phyloP scores from a whole-genome alignment of 1,139 yeast genomes.

The Kurtzmaniella quercitrusa region DNA sequence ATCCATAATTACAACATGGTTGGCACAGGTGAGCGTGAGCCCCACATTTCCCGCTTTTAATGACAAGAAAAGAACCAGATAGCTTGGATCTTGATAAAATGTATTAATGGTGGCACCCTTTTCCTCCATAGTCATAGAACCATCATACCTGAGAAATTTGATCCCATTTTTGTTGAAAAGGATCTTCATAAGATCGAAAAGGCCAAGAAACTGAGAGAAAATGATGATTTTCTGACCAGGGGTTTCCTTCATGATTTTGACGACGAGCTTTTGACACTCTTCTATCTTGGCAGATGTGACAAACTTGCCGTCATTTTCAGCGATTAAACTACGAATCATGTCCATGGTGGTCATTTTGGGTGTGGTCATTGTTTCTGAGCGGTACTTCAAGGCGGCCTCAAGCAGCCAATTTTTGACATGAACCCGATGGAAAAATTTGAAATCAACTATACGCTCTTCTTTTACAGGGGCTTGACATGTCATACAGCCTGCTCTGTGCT shows the following conservation, averaged over 20 bases:
- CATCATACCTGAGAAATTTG: slow-evolving; percentile 67
- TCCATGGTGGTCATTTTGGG: slow-evolving; percentile 26
- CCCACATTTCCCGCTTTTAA: slow-evolving; percentile 93
- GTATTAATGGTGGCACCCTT: slow-evolving; percentile 59
- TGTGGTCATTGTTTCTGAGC: slow-evolving; percentile 66
- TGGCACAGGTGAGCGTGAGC: slow-evolving; percentile 86
- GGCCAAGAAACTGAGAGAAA: slow-evolving; percentile 80
- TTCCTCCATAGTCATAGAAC: slow-evolving; percentile 65
- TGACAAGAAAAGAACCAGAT: slow-evolving; percentile 62
- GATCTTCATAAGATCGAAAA: slow-evolving; percentile 66
- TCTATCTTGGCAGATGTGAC: slow-evolving; percentile 53
- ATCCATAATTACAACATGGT: slow-evolving; percentile 83
- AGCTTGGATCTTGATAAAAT: slow-evolving; percentile 55
- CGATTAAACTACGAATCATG: slow-evolving; percentile 23
- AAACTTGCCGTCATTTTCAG: slow-evolving; percentile 26
- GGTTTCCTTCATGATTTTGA: slow-evolving; percentile 33
- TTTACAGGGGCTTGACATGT: slow-evolving; percentile 41
- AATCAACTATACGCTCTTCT: slow-evolving; percentile 44
- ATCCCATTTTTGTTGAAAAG: slow-evolving; percentile 48
- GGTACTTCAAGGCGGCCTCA: slow-evolving; percentile 37
- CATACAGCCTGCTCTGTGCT: slow-evolving; percentile 47
- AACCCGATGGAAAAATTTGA: slow-evolving; percentile 48
- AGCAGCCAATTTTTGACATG: slow-evolving; percentile 14
- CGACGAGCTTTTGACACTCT: slow-evolving; percentile 43
- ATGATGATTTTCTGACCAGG: slow-evolving; percentile 66